Evolutionary conservation across 805 yeast genomes (phyloP).

Genomic region (Spathaspora sp.): DNA sequence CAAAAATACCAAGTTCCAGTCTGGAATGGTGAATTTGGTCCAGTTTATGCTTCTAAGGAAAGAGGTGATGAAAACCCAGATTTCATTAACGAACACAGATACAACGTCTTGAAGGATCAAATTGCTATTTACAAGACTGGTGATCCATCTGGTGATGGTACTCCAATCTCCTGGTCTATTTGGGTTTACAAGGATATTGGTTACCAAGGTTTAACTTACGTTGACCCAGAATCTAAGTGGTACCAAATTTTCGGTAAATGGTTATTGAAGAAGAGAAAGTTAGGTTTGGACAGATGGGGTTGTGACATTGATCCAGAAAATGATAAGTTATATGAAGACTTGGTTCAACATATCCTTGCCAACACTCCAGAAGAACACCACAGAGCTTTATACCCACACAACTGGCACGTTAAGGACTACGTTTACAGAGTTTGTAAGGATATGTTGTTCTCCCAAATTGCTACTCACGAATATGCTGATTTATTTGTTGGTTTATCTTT

Average conservation of each 20-base stretch:
- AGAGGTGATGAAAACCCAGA: conserved; percentile 41
- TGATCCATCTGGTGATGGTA: conserved; percentile 45
- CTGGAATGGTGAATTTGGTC: conserved; percentile 55
- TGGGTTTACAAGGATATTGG: conserved; percentile 55
- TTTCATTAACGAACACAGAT: conserved; percentile 35
- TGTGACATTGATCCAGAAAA: conserved; percentile 40
- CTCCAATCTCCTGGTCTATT: conserved; percentile 48
- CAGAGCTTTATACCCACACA: conserved; percentile 37
- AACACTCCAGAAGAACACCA: conserved; percentile 40
- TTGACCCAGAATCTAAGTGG: conserved; percentile 42
- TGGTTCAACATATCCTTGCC: conserved; percentile 33
- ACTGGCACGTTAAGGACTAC: conserved; percentile 36
- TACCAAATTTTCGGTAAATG: conserved; percentile 39
- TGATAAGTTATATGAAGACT: conserved; percentile 30
- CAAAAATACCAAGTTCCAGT: conserved; percentile 40
- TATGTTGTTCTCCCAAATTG: conserved; percentile 40
- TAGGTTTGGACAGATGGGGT: conserved; percentile 52
- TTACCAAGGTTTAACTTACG: conserved; percentile 47
- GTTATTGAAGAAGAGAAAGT: conserved; percentile 37
- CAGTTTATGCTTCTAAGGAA: conserved; percentile 42
- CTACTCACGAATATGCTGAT: conserved; percentile 45
- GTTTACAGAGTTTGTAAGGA: conserved; percentile 40
- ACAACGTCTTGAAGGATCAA: conserved; percentile 43
- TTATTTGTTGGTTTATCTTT: conserved; percentile 36
- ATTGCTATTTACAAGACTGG: conserved; percentile 40